Conservation (phyloP, 2,329 filamentous ascomycete genomes). For the Phoma sp. region DNA sequence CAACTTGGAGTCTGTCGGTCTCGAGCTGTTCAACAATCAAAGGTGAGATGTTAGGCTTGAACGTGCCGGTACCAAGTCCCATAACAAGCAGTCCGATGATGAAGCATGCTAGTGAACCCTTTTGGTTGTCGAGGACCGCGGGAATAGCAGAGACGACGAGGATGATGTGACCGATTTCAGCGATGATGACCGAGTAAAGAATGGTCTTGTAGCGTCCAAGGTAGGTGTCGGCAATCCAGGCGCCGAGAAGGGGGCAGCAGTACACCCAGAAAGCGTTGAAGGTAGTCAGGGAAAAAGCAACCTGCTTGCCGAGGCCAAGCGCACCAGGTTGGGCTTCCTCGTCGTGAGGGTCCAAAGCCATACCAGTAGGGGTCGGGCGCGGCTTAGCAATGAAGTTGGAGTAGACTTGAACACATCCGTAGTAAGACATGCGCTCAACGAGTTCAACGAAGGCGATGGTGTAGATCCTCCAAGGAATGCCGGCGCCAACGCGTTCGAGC, state of each 20-base stretch:
- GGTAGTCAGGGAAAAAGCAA: constrained; percentile 59
- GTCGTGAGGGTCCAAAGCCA: constrained; percentile 34
- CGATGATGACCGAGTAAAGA: constrained; percentile 63
- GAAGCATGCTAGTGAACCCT: constrained; percentile 63
- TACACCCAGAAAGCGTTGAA: constrained; percentile 66
- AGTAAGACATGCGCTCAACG: constrained; percentile 51
- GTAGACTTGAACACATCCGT: constrained; percentile 47
- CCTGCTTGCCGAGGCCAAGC: constrained; percentile 62
- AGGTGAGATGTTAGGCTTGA: constrained; percentile 71
- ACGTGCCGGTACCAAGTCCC: constrained; percentile 71
- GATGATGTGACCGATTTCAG: constrained; percentile 64
- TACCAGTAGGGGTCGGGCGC: constrained; percentile 39
- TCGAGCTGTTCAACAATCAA: constrained; percentile 70
- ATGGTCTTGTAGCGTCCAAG: constrained; percentile 69
- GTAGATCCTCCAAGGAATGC: constrained; percentile 45
- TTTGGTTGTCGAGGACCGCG: constrained; percentile 54
- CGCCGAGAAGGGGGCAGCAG: constrained; percentile 65
- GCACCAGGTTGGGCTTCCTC: constrained; percentile 56
- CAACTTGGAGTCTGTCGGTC: constrained; percentile 59
- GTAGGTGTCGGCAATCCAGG: constrained; percentile 67
- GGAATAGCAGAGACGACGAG: constrained; percentile 64
- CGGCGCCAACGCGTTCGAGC: constrained; percentile 44
- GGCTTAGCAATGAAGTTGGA: constrained; percentile 49
- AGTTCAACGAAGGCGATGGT: constrained; percentile 49
- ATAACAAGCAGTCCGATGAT: constrained; percentile 66